Conservation (phyloP, 495 filamentous ascomycete genomes). For the Cairneyella variabilis region DNA sequence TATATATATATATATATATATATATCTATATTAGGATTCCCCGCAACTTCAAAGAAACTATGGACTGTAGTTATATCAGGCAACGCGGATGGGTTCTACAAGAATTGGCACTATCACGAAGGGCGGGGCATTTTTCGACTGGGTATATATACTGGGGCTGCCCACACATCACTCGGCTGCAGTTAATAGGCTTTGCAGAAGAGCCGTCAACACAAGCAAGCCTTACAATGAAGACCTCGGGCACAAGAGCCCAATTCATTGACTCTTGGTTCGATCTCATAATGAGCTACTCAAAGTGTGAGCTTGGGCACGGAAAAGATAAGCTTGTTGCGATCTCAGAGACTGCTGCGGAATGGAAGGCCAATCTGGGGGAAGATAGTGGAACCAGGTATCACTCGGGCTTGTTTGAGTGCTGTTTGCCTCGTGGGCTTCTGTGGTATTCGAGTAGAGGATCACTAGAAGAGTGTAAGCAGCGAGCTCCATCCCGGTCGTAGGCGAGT, state of each 20-base stretch:
- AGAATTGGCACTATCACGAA: not conserved
- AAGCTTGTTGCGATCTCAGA: not conserved
- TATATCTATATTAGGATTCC: too few relatives aligned
- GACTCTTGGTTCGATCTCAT: not conserved
- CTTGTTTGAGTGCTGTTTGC: not conserved
- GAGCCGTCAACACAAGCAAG: not conserved
- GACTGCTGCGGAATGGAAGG: not conserved
- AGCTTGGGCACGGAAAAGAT: not conserved
- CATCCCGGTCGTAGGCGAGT: not conserved
- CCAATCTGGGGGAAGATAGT: not conserved
- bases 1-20: too few relatives aligned
- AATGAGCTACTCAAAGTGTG: not conserved
- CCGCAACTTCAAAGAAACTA: not conserved
- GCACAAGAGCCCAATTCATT: not conserved
- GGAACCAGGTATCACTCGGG: not conserved
- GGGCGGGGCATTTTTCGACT: not conserved
- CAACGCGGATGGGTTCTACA: not conserved
- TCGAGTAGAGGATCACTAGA: not conserved
- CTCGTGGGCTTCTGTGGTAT: not conserved
- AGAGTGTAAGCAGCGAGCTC: not conserved
- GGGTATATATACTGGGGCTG: conserved; percentile 1
- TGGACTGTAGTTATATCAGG: not conserved
- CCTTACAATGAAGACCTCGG: not conserved
- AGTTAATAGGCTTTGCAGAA: not conserved
- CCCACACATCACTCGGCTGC: not conserved